These are phyloP conservation scores for Ophiosphaerella herpotricha DNA, from an alignment of 2,329 filamentous ascomycete genomes.

Conservation along the genomic window DNA sequence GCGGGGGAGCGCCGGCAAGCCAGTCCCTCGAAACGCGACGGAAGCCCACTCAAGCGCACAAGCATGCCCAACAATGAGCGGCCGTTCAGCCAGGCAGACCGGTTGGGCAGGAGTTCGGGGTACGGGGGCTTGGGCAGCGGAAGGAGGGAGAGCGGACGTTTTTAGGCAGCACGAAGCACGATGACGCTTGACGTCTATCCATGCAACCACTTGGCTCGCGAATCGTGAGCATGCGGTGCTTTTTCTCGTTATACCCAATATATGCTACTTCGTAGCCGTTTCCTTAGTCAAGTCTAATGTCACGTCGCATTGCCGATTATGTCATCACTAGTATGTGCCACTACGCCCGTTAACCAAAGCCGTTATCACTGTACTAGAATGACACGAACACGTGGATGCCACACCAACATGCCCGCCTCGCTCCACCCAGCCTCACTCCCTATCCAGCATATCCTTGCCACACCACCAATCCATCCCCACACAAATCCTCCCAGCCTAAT, in stretches of 20 bases:
- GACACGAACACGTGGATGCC: neutral
- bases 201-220: no score
- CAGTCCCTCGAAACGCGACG: constrained; percentile 44
- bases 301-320: no score
- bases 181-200: neutral
- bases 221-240: neutral
- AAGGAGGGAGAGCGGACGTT: constrained; percentile 36
- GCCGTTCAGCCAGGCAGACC: constrained; percentile 18
- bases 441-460: no score
- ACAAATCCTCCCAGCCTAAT: neutral
- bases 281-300: neutral
- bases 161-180: constrained; percentile 5
- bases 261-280: constrained; percentile 1
- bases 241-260: neutral
- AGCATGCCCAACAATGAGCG: constrained; percentile 41
- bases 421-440: neutral
- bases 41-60: constrained; percentile 52
- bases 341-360: no score
- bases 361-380: no score
- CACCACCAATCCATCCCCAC: no score
- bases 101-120: constrained; percentile 22
- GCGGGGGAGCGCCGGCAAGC: constrained; percentile 30
- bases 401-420: neutral
- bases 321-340: no score
- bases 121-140: constrained; percentile 31